These are phyloP conservation scores for Zizania palustris DNA, from an alignment of 202 grass and related monocot species.

Conservation along the genomic window DNA sequence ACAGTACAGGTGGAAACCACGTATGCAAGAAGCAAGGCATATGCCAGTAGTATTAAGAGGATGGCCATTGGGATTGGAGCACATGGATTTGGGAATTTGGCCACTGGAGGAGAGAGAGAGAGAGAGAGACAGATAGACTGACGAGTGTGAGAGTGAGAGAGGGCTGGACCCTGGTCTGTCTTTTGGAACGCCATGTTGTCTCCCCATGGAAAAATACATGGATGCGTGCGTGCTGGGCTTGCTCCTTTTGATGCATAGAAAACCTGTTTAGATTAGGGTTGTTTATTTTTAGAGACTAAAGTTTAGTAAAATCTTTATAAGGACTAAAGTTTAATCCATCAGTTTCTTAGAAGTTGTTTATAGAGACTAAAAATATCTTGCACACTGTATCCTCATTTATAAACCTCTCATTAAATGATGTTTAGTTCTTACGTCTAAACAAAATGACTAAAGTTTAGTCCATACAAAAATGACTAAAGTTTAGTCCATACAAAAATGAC, in stretches of 20 bases:
- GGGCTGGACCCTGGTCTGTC: conserved; percentile 2
- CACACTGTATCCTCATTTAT: too few relatives aligned
- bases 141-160: neutral
- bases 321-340: too few relatives aligned
- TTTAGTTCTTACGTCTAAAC: too few relatives aligned
- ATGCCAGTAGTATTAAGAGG: neutral
- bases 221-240: neutral
- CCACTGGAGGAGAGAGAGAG: neutral
- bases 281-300: too few relatives aligned
- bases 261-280: too few relatives aligned
- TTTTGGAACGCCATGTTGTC: conserved; percentile 28
- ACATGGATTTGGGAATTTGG: conserved; percentile 51
- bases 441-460: too few relatives aligned
- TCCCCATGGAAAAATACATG: neutral
- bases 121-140: neutral
- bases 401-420: too few relatives aligned
- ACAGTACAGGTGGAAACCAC: conserved; percentile 18
- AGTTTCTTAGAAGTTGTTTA: too few relatives aligned
- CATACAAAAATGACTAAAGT: too few relatives aligned
- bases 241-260: conserved; percentile 30
- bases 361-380: too few relatives aligned
- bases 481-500: too few relatives aligned
- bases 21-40: conserved; percentile 17
- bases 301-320: too few relatives aligned
- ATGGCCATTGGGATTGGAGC: conserved; percentile 37